A percentile compares a stretch with the other conserved stretches of the same genome.
Evolutionary conservation across 495 filamentous ascomycete genomes (phyloP).

Genomic region (Peziza echinospora): DNA sequence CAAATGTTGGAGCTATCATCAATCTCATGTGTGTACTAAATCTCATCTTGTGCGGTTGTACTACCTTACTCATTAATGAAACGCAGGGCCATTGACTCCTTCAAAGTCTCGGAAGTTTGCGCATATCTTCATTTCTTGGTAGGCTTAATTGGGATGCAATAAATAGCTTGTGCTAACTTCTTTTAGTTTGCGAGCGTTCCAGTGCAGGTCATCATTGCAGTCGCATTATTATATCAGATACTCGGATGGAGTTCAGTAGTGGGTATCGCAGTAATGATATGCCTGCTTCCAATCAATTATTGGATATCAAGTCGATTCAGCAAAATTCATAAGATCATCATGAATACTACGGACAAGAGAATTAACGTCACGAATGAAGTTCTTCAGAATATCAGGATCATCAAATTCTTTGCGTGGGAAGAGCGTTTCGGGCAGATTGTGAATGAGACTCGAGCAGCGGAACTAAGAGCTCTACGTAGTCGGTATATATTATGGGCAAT

Average conservation of each 20-base stretch:
- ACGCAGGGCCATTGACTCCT: slow-evolving; percentile 62
- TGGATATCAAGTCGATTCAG: slow-evolving; percentile 66
- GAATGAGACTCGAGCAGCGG: slow-evolving; percentile 60
- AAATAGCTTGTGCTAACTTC: not conserved
- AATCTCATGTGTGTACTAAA: slow-evolving; percentile 62
- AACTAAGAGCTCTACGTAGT: slow-evolving; percentile 54
- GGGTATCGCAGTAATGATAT: slow-evolving; percentile 74
- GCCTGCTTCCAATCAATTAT: slow-evolving; percentile 77
- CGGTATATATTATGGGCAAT: slow-evolving; percentile 80
- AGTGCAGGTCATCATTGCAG: slow-evolving; percentile 54
- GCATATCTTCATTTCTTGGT: slow-evolving; percentile 78
- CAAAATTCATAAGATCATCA: slow-evolving; percentile 65
- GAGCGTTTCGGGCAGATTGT: slow-evolving; percentile 71
- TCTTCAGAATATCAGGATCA: slow-evolving; percentile 91
- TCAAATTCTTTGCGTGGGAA: slow-evolving; percentile 99
- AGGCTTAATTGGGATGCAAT: not conserved
- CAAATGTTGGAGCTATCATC: slow-evolving; percentile 87
- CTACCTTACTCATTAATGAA: not conserved
- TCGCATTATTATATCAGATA: slow-evolving; percentile 62
- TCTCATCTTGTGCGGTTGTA: not conserved
- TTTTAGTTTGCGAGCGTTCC: slow-evolving; percentile 43
- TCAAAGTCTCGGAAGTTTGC: slow-evolving; percentile 86
- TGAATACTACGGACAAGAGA: slow-evolving; percentile 84
- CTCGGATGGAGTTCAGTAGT: slow-evolving; percentile 86
- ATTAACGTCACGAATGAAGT: slow-evolving; percentile 96